A percentile compares a stretch with the other conserved stretches of the same genome.
phyloP scores from a whole-genome alignment of 2,329 filamentous ascomycete genomes.

The Trichothecium roseum region DNA sequence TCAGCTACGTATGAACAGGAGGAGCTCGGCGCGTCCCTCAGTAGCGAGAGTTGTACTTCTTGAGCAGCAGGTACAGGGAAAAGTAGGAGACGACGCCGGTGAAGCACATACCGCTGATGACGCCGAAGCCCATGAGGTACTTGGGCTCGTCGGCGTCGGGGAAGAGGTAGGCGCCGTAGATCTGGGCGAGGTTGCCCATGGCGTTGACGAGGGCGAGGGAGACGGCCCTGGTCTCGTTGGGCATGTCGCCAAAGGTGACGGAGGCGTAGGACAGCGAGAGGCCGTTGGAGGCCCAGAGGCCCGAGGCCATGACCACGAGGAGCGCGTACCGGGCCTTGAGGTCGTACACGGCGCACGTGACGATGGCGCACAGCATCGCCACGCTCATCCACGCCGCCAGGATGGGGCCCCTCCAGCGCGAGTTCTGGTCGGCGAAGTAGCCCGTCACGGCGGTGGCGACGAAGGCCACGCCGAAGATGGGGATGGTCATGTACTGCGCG shows the following conservation, averaged over 20 bases:
- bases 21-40: too few species aligned
- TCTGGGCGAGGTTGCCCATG: slow-evolving; percentile 43
- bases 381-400: slow-evolving; percentile 36
- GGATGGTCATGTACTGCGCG: slow-evolving; percentile 24
- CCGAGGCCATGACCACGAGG: slow-evolving; percentile 44
- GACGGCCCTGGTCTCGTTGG: slow-evolving; percentile 35
- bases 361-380: slow-evolving; percentile 25
- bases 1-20: too few species aligned
- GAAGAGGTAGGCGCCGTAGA: slow-evolving; percentile 45
- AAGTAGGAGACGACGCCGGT: slow-evolving; percentile 8
- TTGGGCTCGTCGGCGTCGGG: slow-evolving; percentile 35
- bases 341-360: slow-evolving; percentile 37
- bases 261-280: slow-evolving; percentile 39
- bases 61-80: slow-evolving; percentile 4
- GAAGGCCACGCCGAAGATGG: slow-evolving; percentile 43
- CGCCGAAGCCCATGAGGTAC: slow-evolving; percentile 33
- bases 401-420: slow-evolving; percentile 32
- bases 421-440: slow-evolving; percentile 34
- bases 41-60: too few species aligned
- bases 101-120: slow-evolving; percentile 15
- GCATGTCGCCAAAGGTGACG: slow-evolving; percentile 38
- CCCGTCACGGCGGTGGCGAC: slow-evolving; percentile 35
- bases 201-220: slow-evolving; percentile 42
- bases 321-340: slow-evolving; percentile 41
- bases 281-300: slow-evolving; percentile 42